Conservation (phyloP, 106 monocot species). For the Posidonia australis region DNA sequence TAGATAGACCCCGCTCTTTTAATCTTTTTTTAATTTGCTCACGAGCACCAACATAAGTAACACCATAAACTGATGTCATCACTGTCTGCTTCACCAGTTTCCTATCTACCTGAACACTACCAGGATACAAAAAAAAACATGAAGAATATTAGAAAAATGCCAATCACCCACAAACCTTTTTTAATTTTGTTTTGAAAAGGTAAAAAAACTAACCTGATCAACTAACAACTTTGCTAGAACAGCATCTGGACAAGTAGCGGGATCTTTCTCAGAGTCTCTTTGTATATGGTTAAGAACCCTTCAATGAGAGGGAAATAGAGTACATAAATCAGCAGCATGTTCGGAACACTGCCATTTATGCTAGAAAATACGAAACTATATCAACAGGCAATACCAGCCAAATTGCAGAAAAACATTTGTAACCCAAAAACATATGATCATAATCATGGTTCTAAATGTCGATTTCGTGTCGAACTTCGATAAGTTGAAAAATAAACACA, state of each 20-base stretch:
- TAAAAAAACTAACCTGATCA: constrained; percentile 62
- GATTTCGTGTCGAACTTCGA: no score
- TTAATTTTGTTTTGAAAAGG: not conserved
- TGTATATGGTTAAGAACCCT: constrained; percentile 68
- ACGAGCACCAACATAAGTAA: constrained; percentile 88
- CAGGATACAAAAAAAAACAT: constrained; percentile 24
- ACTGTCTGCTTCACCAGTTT: constrained; percentile 94
- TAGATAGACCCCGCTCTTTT: constrained; percentile 55
- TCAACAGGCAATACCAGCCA: no score
- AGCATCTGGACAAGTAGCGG: constrained; percentile 44
- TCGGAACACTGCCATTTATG: not conserved
- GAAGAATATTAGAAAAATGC: constrained; percentile 12
- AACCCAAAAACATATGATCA: no score
- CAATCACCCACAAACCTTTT: not conserved
- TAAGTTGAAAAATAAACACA: no score
- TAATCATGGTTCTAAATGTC: no score
- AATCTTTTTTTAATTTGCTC: constrained; percentile 85
- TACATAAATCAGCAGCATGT: not conserved
- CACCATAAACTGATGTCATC: constrained; percentile 97
- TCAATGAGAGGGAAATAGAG: constrained; percentile 13
- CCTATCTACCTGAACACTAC: constrained; percentile 86
- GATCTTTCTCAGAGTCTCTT: constrained; percentile 63
- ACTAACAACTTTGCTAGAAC: constrained; percentile 58
- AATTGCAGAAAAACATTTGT: no score
- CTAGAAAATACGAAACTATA: no score